Evolutionary conservation across 2,329 filamentous ascomycete genomes (phyloP).

Genomic region (Colletotrichum sp.): DNA sequence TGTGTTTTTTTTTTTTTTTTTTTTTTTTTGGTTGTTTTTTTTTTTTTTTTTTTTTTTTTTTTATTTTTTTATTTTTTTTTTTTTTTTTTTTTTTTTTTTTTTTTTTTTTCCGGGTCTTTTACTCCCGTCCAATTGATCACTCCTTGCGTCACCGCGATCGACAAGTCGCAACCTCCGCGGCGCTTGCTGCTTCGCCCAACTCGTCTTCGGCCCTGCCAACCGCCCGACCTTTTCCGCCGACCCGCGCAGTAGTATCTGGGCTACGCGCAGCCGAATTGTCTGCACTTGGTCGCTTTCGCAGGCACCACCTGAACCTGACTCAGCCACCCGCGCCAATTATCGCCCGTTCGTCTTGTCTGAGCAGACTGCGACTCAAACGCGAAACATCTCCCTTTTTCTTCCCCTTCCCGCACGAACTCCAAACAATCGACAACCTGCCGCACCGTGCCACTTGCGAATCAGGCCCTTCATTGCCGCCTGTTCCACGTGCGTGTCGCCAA

Average conservation of each 20-base stretch:
- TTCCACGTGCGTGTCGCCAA: not conserved
- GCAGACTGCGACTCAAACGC: not conserved
- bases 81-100: not conserved
- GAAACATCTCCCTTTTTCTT: not conserved
- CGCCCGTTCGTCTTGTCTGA: constrained; percentile 14
- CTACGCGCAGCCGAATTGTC: not conserved
- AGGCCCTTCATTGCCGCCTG: not conserved
- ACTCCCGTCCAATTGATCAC: constrained; percentile 1
- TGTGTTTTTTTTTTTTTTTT: too few species aligned
- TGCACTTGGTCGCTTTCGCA: constrained; percentile 1
- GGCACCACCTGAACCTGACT: constrained; percentile 19
- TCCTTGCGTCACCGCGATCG: not conserved
- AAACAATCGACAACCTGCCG: not conserved
- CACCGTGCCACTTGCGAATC: not conserved
- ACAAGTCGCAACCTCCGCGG: not conserved
- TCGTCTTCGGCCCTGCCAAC: constrained; percentile 1
- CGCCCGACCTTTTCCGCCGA: constrained; percentile 7
- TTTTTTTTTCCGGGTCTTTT: not conserved
- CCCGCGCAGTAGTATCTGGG: constrained; percentile 7
- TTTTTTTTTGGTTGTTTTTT: too few species aligned
- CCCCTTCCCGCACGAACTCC: not conserved
- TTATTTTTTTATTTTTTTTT: too few species aligned
- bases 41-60: too few species aligned
- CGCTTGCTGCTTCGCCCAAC: not conserved
- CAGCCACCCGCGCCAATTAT: constrained; percentile 16